Evolutionary conservation across 257 asterid species (phyloP), one percentile per base, ranked within the genome.

Genomic region (Ophiorrhiza pumila): DNA sequence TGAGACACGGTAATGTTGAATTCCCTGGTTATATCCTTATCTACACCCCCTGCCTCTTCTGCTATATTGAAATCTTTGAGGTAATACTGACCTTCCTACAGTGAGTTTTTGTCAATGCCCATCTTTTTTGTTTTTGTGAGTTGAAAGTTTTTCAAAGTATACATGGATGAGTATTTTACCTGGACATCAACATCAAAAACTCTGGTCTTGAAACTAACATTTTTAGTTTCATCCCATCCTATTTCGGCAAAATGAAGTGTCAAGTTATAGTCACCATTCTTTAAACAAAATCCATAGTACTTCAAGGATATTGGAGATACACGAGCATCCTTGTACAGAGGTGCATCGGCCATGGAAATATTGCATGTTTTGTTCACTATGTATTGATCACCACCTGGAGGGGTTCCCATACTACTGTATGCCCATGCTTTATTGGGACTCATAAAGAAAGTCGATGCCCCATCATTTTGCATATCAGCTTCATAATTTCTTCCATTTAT

Each of bases 171-270:
- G 35, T 9, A 23, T 1, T 7, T 5, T 58, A 75, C 79, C 79
- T 75, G 79, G 20, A 75, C 68, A 7, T 57, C 69, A 49, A 75
- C 39, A 75, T 75, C 74, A 59, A 75, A 75, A 46, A 75, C 14
- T 59, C 79, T 69, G 50, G 12, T 45, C n/a, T 22, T 35, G 70
- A 8, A 10, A 7, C 13, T 8, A 45, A 3, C 5, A 61, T 0
- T 20, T 5, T 27, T 22, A 13, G 15, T 27, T 10, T 22, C n/a
- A 0, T 17, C 34, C 69, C 3, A 61, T 27, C 37, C 39, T 60
- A 70, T 79, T 66, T 79, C 83, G 22, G 74, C 65, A 75, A 79
- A 79, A 25, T 70, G 76, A 63, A 79, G 79, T 49, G 22, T 47
- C 22, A 79, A 60, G 0, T 50, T 74, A 18, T 79, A 79, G 1